These are phyloP conservation scores for Tagetes patula DNA, from an alignment of 129 eudicot species.

Conservation along the genomic window DNA sequence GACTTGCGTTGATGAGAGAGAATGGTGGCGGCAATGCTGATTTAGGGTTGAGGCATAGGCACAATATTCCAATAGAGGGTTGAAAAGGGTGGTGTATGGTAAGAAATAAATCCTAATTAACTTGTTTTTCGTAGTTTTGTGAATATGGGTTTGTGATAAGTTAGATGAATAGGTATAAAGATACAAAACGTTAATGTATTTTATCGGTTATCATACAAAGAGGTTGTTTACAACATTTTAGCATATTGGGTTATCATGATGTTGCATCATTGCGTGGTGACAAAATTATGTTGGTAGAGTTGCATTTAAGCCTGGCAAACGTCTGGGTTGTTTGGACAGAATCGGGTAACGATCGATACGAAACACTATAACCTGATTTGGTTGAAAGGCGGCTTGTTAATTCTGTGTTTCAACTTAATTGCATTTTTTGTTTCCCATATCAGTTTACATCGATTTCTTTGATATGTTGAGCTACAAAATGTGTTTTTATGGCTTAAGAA, in stretches of 20 bases:
- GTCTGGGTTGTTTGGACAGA: background rate
- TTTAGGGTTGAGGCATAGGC: slow-evolving; percentile 59
- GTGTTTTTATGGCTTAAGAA: background rate
- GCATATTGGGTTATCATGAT: slow-evolving; percentile 3
- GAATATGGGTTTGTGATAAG: slow-evolving; percentile 34
- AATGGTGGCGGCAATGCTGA: slow-evolving; percentile 31
- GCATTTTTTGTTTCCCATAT: background rate
- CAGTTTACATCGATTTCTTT: background rate
- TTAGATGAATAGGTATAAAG: slow-evolving; percentile 27
- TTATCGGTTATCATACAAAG: slow-evolving; percentile 24
- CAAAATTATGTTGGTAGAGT: background rate
- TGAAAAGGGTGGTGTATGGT: slow-evolving; percentile 26
- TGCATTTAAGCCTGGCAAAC: background rate
- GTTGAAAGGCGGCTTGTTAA: background rate
- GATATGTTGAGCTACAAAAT: background rate
- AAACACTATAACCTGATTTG: background rate
- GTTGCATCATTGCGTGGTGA: background rate
- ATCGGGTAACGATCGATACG: background rate
- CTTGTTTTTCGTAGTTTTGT: slow-evolving; percentile 30
- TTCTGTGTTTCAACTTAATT: background rate
- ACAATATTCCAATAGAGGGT: slow-evolving; percentile 38
- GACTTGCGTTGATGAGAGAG: background rate
- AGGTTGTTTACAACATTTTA: background rate
- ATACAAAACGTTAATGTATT: slow-evolving; percentile 14
- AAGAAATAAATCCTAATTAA: slow-evolving; percentile 8